A percentile compares a stretch with the other conserved stretches of the same genome.
phyloP scores from a whole-genome alignment of 805 yeast species.

The Wickerhamiella domercqiae region DNA sequence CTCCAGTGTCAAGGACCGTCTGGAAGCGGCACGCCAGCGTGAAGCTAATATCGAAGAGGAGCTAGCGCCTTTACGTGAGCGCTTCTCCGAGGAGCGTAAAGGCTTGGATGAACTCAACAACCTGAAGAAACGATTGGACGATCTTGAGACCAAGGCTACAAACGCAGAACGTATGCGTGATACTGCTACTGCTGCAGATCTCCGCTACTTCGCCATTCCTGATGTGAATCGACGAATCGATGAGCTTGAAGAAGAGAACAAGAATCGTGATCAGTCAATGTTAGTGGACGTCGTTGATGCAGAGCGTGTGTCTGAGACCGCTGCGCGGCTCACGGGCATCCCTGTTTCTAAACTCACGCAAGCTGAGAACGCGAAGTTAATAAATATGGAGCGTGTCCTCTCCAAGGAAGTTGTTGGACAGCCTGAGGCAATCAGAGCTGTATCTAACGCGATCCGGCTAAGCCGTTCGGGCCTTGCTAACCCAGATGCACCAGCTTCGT shows the following conservation, averaged over 20 bases:
- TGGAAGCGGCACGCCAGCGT: slow-evolving; percentile 60
- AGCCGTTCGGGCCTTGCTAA: slow-evolving; percentile 89
- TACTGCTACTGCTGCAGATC: slow-evolving; percentile 85
- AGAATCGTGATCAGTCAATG: slow-evolving; percentile 45
- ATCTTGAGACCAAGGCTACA: slow-evolving; percentile 76
- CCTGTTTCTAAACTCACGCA: slow-evolving; percentile 90
- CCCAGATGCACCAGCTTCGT: slow-evolving; percentile 93
- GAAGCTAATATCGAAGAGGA: slow-evolving; percentile 76
- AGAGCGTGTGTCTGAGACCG: slow-evolving; percentile 91
- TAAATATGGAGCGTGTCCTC: slow-evolving; percentile 83
- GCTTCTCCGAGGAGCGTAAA: slow-evolving; percentile 71
- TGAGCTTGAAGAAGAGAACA: slow-evolving; percentile 65
- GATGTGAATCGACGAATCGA: slow-evolving; percentile 65
- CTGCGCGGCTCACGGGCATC: slow-evolving; percentile 91
- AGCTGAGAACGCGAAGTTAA: slow-evolving; percentile 85
- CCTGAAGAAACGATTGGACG: slow-evolving; percentile 83
- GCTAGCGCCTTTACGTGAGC: slow-evolving; percentile 67
- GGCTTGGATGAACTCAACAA: slow-evolving; percentile 84
- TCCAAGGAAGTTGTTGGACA: slow-evolving; percentile 85
- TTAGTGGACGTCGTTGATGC: slow-evolving; percentile 82
- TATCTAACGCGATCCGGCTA: slow-evolving; percentile 84
- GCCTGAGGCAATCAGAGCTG: slow-evolving; percentile 89
- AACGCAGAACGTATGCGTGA: slow-evolving; percentile 98
- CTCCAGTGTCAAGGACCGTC: slow-evolving; percentile 68
- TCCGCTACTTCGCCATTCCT: slow-evolving; percentile 94